Evolutionary conservation across 2,329 filamentous ascomycete genomes (phyloP), one percentile per base, ranked within the genome.

Genomic region (Pseudocercospora cruenta): DNA sequence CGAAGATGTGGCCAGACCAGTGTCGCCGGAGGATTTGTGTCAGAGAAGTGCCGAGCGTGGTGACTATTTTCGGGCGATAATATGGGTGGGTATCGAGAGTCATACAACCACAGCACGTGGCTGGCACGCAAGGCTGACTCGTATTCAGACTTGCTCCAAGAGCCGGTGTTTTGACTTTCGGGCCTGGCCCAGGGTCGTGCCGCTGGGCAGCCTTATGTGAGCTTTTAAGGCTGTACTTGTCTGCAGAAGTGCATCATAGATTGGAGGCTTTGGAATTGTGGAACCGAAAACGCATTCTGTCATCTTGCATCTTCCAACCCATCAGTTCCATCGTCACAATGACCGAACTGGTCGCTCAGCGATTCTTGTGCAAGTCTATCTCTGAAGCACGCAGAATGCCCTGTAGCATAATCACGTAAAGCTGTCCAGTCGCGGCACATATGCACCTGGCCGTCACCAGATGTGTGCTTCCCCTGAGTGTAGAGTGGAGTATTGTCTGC

Each of bases 371-470:
- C 60, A 2, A 24, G 7, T 14, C 62, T 54, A 51, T 62, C 61
- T n/a, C 26, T 58, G 33, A 66, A 70, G 45, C 68, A 70, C 9
- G 68, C 68, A 22, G 60, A 62, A 47, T 63, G 63, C 33, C 67
- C 64, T 8, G 64, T 67, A 8, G 69, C 67, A 57, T 63, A 70
- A n/a, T 69, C 60, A 10, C 67, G 64, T 14, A 70, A 28, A 31
- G 67, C 67, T 31, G 54, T 47, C 69, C 69, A 70, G 45, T 66
- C 63, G 24, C 62, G 60, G 43, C 68, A 70, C 62, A 62, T 68
- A 39, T 63, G 65, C 22, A 62, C 51, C 43, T 68, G 66, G 22
- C 61, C 66, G 31, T 70, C 58, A 1, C 68, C 68, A 61, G 60
- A 64, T 21, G 62, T 67, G 31, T 67, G 65, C 22, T 59, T 24